phyloP scores from a whole-genome alignment of 345 rosid species.

The Dipteronia dyeriana region DNA sequence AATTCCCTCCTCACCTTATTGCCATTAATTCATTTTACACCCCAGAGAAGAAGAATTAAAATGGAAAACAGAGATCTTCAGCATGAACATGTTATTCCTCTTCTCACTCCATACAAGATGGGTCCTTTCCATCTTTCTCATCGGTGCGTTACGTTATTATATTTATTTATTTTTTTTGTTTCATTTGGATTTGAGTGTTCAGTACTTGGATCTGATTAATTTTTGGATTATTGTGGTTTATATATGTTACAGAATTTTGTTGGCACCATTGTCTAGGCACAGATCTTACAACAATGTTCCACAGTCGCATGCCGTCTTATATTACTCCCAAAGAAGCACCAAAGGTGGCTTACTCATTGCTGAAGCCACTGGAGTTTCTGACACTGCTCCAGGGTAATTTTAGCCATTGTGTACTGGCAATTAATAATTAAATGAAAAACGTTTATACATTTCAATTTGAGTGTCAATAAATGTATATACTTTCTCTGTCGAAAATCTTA shows the following conservation, averaged over 20 bases:
- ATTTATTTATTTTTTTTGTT: no score
- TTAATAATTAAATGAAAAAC: no score
- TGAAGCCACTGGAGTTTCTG: slow-evolving; percentile 71
- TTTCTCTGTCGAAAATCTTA: no score
- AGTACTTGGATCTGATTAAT: not conserved
- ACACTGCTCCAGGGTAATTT: slow-evolving; percentile 53
- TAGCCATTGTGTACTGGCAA: not conserved
- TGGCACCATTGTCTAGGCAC: slow-evolving; percentile 43
- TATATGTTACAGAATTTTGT: slow-evolving; percentile 45
- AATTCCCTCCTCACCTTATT: no score
- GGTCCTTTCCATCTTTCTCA: no score
- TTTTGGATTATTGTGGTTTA: not conserved
- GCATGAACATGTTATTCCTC: no score
- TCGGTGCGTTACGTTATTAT: no score
- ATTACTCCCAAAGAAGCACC: slow-evolving; percentile 68
- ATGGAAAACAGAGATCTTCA: no score
- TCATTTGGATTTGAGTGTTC: not conserved
- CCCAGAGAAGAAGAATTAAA: no score
- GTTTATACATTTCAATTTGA: no score
- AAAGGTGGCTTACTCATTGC: slow-evolving; percentile 63
- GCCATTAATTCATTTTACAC: no score
- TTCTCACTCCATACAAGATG: no score
- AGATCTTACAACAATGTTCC: slow-evolving; percentile 48
- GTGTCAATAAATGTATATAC: not conserved
- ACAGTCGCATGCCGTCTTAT: slow-evolving; percentile 68